Conservation (phyloP, 2,329 filamentous ascomycete genomes). For the Monosporascus cannonballus region DNA sequence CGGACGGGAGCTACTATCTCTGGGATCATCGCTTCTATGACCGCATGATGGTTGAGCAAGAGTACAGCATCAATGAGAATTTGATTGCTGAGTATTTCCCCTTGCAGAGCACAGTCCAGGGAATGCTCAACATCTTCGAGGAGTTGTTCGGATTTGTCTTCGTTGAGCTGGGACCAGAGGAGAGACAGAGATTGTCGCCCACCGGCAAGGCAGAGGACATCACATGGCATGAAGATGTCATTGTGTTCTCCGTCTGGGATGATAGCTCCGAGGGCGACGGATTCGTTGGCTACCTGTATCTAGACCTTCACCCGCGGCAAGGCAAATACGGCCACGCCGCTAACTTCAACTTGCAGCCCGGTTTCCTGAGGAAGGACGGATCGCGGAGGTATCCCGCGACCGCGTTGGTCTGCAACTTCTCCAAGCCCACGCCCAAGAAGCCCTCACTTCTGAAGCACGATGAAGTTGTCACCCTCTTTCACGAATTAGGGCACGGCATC, state of each 20-base stretch:
- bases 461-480: conserved; percentile 77
- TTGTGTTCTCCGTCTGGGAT: conserved; percentile 77
- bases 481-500: conserved; percentile 67
- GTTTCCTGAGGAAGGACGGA: conserved; percentile 60
- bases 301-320: conserved; percentile 72
- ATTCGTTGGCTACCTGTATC: conserved; percentile 78
- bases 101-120: conserved; percentile 63
- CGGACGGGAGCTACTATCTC: conserved; percentile 69
- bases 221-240: conserved; percentile 78
- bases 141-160: conserved; percentile 75
- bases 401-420: conserved; percentile 80
- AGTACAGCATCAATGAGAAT: conserved; percentile 73
- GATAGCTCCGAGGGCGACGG: conserved; percentile 62
- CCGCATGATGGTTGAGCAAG: conserved; percentile 71
- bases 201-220: conserved; percentile 66
- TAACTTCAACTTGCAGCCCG: conserved; percentile 76
- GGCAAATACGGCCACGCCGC: conserved; percentile 83
- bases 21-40: conserved; percentile 82
- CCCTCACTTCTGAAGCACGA: conserved; percentile 77
- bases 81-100: conserved; percentile 83
- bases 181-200: conserved; percentile 58
- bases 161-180: conserved; percentile 62
- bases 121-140: conserved; percentile 81
- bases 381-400: conserved; percentile 71
- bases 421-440: conserved; percentile 70